These are phyloP conservation scores for Colletotrichum sp. DNA, from an alignment of 2,329 filamentous ascomycete genomes.

Conservation along the genomic window DNA sequence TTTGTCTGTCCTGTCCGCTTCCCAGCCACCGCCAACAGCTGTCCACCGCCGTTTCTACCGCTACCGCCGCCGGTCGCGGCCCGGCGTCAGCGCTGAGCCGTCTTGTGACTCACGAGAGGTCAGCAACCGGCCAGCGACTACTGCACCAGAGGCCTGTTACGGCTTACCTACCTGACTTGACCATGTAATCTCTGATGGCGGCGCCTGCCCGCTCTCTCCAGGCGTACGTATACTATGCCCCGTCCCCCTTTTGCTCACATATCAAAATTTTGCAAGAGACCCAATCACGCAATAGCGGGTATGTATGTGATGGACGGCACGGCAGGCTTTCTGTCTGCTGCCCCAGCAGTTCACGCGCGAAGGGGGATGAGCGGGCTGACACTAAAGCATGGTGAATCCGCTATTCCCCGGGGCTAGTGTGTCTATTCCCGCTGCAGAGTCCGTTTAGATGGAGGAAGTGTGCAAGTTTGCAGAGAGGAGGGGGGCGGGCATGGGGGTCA, in stretches of 20 bases:
- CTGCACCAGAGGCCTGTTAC: not conserved
- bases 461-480: not conserved
- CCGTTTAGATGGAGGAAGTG: not conserved
- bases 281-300: slow-evolving; percentile 19
- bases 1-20: not conserved
- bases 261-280: not conserved
- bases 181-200: not conserved
- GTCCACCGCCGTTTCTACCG: not conserved
- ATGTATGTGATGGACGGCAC: not conserved
- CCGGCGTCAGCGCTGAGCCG: not conserved
- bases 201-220: not conserved
- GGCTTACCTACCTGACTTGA: not conserved
- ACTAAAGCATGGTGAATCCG: not conserved
- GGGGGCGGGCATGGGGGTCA: not conserved
- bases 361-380: not conserved
- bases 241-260: not conserved
- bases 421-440: not conserved
- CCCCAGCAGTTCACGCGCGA: not conserved
- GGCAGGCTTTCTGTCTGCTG: not conserved
- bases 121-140: not conserved
- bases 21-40: not conserved
- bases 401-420: not conserved
- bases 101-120: not conserved
- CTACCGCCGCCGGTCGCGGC: not conserved
- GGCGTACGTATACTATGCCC: not conserved